Evolutionary conservation across 129 eudicot species (phyloP).

Genomic region (Escallonia rubra): DNA sequence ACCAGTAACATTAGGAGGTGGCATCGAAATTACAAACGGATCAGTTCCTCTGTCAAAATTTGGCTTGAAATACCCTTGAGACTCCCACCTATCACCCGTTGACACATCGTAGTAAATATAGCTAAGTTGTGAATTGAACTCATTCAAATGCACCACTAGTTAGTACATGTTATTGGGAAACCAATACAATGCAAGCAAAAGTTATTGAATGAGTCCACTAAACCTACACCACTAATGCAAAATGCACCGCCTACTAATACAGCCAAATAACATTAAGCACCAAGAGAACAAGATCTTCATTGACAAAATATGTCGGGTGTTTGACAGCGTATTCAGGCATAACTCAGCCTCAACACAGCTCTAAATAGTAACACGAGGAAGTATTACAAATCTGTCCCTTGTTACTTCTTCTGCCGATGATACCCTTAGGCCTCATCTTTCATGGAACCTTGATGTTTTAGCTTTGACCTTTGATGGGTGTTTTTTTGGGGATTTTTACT

Average conservation of each 20-base stretch:
- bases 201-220: no score
- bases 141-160: neutral
- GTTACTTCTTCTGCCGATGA: no score
- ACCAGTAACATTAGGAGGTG: slow-evolving; percentile 99
- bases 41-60: slow-evolving; percentile 65
- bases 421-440: no score
- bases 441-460: no score
- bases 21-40: slow-evolving; percentile 87
- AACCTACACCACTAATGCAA: no score
- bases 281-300: neutral
- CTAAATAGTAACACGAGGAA: no score
- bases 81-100: slow-evolving; percentile 82
- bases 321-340: neutral
- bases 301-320: neutral
- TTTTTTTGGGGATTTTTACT: no score
- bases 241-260: neutral
- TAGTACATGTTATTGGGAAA: slow-evolving; percentile 1
- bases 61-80: slow-evolving; percentile 97
- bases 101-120: slow-evolving; percentile 5
- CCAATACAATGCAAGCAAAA: no score
- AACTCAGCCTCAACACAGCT: no score
- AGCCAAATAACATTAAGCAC: neutral
- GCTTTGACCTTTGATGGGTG: no score
- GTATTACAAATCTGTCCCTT: no score
- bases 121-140: neutral